phyloP scores from a whole-genome alignment of 1,284 basidiomycete genomes.

The Boletus sp. region DNA sequence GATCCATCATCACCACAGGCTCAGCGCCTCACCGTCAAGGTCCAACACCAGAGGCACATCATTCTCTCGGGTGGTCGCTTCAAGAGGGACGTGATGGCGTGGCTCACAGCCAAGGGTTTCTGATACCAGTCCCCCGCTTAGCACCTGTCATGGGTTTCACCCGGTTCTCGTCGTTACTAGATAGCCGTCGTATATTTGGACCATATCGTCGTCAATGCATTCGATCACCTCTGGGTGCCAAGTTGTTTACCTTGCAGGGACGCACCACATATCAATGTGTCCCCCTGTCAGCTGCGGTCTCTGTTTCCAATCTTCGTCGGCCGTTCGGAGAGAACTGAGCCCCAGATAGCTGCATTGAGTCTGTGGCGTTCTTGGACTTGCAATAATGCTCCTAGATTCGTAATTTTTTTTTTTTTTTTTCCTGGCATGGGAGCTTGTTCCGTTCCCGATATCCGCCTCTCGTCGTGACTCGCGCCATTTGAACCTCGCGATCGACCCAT shows the following conservation, averaged over 20 bases:
- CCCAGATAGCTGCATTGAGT: neutral
- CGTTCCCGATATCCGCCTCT: too few relatives aligned
- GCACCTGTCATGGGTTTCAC: slow-evolving; percentile 16
- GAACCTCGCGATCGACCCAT: too few relatives aligned
- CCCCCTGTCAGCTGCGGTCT: too few relatives aligned
- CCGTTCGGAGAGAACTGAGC: neutral
- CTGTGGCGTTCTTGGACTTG: neutral
- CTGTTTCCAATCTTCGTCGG: neutral
- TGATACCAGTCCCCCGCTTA: slow-evolving; percentile 27
- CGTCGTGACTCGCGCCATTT: too few relatives aligned
- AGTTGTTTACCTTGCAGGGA: too few relatives aligned
- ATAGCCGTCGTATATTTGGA: slow-evolving; percentile 13
- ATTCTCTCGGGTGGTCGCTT: slow-evolving; percentile 55
- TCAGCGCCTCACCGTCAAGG: slow-evolving; percentile 43
- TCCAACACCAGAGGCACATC: slow-evolving; percentile 46
- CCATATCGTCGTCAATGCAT: slow-evolving; percentile 1
- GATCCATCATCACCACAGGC: slow-evolving; percentile 43
- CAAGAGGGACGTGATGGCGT: slow-evolving; percentile 54
- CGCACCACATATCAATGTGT: too few relatives aligned
- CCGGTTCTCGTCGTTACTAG: slow-evolving; percentile 16
- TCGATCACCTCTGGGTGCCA: too few relatives aligned
- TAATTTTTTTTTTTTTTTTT: slow-evolving; percentile 1
- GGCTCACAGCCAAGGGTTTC: slow-evolving; percentile 59
- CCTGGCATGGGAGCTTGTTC: neutral
- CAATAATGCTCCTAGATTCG: neutral